Conservation (phyloP, 2,329 filamentous ascomycete species). For the Nigrospora sphaerica region DNA sequence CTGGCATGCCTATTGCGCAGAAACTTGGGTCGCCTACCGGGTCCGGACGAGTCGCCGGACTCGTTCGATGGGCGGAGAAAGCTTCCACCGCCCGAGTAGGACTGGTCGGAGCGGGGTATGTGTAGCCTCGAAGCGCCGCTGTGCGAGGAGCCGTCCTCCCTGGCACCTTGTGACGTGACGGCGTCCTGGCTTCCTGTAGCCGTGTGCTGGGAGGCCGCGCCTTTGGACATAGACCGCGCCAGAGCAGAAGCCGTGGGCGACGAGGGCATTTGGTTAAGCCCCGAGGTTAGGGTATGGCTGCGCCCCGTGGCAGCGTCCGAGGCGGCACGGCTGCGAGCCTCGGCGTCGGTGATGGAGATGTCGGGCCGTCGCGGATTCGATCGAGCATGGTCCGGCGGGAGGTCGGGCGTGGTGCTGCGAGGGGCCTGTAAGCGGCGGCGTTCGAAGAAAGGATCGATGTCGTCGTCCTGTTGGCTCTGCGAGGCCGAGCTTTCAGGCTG, state of each 20-base stretch:
- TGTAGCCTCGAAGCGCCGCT: slow-evolving; percentile 17
- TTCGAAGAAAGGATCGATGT: not conserved
- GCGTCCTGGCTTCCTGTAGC: slow-evolving; percentile 30
- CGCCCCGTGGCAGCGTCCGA: slow-evolving; percentile 9
- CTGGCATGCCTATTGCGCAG: slow-evolving; percentile 50
- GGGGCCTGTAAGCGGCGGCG: not conserved
- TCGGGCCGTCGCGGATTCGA: not conserved
- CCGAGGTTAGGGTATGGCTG: slow-evolving; percentile 22
- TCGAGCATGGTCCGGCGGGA: slow-evolving; percentile 1
- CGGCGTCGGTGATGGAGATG: slow-evolving; percentile 4
- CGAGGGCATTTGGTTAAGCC: slow-evolving; percentile 46
- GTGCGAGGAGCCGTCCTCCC: too few species aligned
- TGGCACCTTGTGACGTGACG: not conserved
- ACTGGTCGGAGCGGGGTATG: slow-evolving; percentile 22
- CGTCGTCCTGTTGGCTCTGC: not conserved
- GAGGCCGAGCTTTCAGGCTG: not conserved
- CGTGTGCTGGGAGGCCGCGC: slow-evolving; percentile 40
- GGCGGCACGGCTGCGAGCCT: slow-evolving; percentile 1
- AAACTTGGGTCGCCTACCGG: slow-evolving; percentile 46
- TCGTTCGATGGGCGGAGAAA: slow-evolving; percentile 29
- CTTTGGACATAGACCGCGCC: slow-evolving; percentile 24
- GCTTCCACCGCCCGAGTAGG: slow-evolving; percentile 14
- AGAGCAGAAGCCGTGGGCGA: slow-evolving; percentile 50
- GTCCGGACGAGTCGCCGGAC: slow-evolving; percentile 37
- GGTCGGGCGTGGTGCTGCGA: slow-evolving; percentile 4